Base-by-base conservation (phyloP, 2,329 filamentous ascomycete species). In the Hymenoscyphus fructigenus region DNA sequence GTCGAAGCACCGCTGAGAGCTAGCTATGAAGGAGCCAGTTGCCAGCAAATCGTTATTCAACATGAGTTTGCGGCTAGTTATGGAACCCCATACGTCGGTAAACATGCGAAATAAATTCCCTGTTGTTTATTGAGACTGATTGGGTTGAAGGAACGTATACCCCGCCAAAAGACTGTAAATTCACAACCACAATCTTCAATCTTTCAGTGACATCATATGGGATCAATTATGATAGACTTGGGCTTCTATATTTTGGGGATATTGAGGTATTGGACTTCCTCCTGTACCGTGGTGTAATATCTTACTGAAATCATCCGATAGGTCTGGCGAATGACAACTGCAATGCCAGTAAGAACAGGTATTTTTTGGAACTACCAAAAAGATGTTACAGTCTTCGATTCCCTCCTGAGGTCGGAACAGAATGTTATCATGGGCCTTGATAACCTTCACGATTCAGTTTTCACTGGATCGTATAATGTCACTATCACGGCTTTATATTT, bases 351-450 rank as follows among this genome's bases (percentile, higher is more conserved):
- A 0, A 69, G 79, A 5, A 82, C 82, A n/a, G 91, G 91, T 5
- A 93, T 95, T 67, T 79, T 83, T 56, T 94, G 90, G 90, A 87
- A 84, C 0, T 92, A 91, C 73, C 79, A 88, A 63, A 95, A 94
- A 76, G 91, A 96, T 74, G 87, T 93, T 85, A 91, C 89, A 1
- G 82, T 84, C 61, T 93, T 88, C 74, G 78, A 89, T 15, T 80
- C 85, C 2, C 70, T 95, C 12, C 92, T 91, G 85, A 86, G 84
- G 67, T 71, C 82, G 58, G 82, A 85, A 0, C 91, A 93, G 73
- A 93, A 85, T 3, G 73, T 95, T 64, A 92, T 94, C 56, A 93
- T 96, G 71, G 91, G 95, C 71, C 81, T 94, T 1, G 90, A 85
- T 65, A 95, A 93, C 71, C 76, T 92, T 10, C 81, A 94, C 58